Percentiles rank a stretch among this genome's conserved stretches.
Evolutionary conservation across 2,329 filamentous ascomycete species (phyloP).

Genomic region (Chrysosphaeria jannelii): DNA sequence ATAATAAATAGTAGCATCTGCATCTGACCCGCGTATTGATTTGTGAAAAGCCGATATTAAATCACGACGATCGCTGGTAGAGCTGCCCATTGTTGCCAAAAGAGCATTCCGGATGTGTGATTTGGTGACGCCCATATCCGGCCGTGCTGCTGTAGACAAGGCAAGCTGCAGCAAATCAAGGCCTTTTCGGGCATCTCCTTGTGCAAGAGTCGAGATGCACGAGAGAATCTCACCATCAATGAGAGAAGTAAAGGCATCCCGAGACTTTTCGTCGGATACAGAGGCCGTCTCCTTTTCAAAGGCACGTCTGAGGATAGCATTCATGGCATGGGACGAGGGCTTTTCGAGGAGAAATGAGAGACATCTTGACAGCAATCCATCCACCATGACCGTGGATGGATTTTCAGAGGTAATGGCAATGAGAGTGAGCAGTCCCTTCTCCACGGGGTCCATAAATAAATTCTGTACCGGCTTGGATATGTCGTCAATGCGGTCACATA

Average conservation of each 20-base stretch:
- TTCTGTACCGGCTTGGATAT: conserved; percentile 87
- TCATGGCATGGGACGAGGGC: conserved; percentile 40
- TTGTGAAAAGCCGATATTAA: conserved; percentile 96
- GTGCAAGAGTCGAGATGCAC: conserved; percentile 64
- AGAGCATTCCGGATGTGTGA: conserved; percentile 53
- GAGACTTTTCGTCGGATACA: not conserved
- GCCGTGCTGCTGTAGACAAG: conserved; percentile 32
- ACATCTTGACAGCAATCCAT: conserved; percentile 64
- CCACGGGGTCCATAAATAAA: conserved; percentile 75
- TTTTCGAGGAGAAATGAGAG: conserved; percentile 66
- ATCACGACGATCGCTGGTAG: conserved; percentile 86
- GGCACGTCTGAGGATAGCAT: conserved; percentile 47
- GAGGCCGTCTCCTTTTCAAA: conserved; percentile 23
- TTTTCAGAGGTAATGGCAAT: conserved; percentile 96
- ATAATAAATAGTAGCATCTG: conserved; percentile 81
- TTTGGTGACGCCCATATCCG: conserved; percentile 22
- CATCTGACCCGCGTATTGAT: conserved; percentile 58
- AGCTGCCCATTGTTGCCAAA: conserved; percentile 69
- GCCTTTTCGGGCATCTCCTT: conserved; percentile 78
- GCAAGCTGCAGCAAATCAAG: conserved; percentile 80
- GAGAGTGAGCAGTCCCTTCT: conserved; percentile 66
- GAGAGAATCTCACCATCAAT: conserved; percentile 47
- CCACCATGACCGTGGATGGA: conserved; percentile 76
- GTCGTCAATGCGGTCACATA: conserved; percentile 88
- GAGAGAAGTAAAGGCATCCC: conserved; percentile 14